Conservation (phyloP, 148 eudicot genomes). For the Heliamphora exappendiculata region DNA sequence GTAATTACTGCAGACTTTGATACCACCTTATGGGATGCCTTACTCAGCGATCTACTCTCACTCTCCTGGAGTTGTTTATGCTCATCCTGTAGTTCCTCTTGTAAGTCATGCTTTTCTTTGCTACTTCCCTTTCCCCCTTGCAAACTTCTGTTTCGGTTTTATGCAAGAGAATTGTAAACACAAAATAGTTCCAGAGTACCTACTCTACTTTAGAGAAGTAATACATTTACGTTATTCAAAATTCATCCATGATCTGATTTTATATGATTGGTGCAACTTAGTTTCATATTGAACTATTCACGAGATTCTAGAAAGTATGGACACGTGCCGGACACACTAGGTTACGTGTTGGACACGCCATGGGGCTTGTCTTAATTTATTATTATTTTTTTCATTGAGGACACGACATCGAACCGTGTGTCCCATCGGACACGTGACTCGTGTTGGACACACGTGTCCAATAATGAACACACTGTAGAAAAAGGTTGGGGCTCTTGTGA, state of each 20-base stretch:
- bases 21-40: conserved; percentile 56
- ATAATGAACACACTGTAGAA: no score
- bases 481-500: no score
- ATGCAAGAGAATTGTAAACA: neutral
- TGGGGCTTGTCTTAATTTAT: no score
- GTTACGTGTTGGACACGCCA: no score
- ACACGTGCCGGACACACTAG: neutral
- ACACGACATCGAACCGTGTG: no score
- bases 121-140: neutral
- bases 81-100: conserved; percentile 41
- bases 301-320: neutral
- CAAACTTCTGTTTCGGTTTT: neutral
- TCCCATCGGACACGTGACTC: no score
- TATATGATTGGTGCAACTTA: neutral
- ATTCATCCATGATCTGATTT: neutral
- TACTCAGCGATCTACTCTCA: conserved; percentile 54
- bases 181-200: neutral
- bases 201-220: neutral
- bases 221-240: neutral
- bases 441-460: no score
- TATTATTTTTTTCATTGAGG: no score
- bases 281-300: neutral
- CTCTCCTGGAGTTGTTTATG: conserved; percentile 51
- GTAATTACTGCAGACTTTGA: conserved; percentile 29
- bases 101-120: conserved; percentile 27